Evolutionary conservation across 495 filamentous ascomycete species (phyloP), one percentile per base, ranked within the genome.

Genomic region (Glonium stellatum): DNA sequence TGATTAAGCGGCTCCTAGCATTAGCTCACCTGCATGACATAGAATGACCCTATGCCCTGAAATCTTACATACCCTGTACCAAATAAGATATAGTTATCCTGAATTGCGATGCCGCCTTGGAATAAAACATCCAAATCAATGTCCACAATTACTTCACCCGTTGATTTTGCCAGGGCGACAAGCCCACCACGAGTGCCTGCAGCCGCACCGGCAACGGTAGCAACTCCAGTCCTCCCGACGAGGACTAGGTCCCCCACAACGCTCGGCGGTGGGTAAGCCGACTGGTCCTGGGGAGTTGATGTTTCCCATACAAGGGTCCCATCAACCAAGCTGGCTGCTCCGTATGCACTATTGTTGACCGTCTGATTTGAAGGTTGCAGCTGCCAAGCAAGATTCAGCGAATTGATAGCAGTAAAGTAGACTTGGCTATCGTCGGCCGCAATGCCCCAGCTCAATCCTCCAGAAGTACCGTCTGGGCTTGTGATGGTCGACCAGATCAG

Each of bases 401-500:
- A 55, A 62, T 77, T 76, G 18, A 68, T 62, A 11, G 42, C 66
- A 22, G 63, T 71, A 63, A 72, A 77, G 57, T 76, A 77, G 1
- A 71, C 70, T 3, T 60, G 42, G 22, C 22, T 54, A 49, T 69
- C 63, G 52, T 76, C 75, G 1, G 69, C 71, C 4, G 75, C 71
- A 31, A 76, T 54, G 4, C 73, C 75, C 75, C 75, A 77, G 18
- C 55, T 67, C 44, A 77, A 52, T 4, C 71, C 75, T 11, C 72
- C 75, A 4, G 18, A 34, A 8, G 41, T 1, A 11, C 66, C 62
- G 35, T 52, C 62, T 8, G 73, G 74, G 41, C 68, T 63, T 5
- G 67, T 71, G 11, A 48, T 39, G 18, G 62, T 66, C 1, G 70
- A 39, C 75, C 75, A 76, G 44, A 66, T 56, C 10, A 73, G 36